Evolutionary conservation across 2,329 filamentous ascomycete species (phyloP).

Genomic region (Pseudogymnoascus sp.): DNA sequence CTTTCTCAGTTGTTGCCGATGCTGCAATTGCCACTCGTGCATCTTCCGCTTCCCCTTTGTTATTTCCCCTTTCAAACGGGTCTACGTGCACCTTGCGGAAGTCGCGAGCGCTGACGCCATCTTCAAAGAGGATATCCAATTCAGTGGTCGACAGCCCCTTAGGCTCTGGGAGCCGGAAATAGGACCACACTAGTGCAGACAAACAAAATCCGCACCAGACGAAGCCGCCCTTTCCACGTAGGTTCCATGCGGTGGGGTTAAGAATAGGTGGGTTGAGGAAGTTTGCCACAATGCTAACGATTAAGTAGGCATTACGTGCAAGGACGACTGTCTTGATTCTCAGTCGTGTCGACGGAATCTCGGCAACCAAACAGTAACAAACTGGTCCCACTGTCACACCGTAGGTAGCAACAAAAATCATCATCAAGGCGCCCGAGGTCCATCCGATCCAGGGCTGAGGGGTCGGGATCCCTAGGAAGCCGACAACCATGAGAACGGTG

Average conservation of each 20-base stretch:
- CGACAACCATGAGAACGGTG: constrained; percentile 14
- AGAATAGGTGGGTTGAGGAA: constrained; percentile 13
- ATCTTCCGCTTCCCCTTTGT: background rate
- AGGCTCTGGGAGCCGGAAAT: constrained; percentile 33
- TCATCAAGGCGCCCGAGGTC: constrained; percentile 14
- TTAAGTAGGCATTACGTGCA: background rate
- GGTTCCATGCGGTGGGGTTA: constrained; percentile 19
- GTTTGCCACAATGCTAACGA: constrained; percentile 6
- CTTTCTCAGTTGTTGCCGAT: background rate
- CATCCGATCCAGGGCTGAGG: constrained; percentile 20
- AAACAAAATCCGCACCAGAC: constrained; percentile 31
- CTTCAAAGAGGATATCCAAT: constrained; percentile 34
- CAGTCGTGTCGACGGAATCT: background rate
- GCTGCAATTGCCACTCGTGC: background rate
- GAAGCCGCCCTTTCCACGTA: constrained; percentile 30
- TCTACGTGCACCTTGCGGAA: constrained; percentile 30
- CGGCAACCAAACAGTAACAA: background rate
- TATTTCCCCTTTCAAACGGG: background rate
- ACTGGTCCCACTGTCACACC: constrained; percentile 8
- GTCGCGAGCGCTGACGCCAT: constrained; percentile 29
- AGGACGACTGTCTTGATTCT: background rate
- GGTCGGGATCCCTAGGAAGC: constrained; percentile 17
- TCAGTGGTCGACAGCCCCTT: constrained; percentile 34
- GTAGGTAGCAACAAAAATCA: background rate
- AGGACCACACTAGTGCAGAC: constrained; percentile 30